Base-by-base conservation (phyloP, 257 asterid species). In the Capsicum baccatum region DNA sequence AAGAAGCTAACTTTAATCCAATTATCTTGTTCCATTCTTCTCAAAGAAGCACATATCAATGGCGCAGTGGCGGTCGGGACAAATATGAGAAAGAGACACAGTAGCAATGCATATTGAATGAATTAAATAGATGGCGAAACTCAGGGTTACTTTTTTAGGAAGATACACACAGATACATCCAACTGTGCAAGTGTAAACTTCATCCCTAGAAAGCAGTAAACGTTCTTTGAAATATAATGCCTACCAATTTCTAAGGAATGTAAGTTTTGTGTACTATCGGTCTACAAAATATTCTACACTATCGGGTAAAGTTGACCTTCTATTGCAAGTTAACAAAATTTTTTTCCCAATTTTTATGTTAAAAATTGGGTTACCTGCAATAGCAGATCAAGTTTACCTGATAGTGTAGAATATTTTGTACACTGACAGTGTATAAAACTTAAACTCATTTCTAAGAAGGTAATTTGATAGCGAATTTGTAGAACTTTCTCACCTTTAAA, bases 401-500 rank as follows among this genome's bases (percentile, higher is more conserved):
- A 26, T 26, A 26, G 33, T 26, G 2, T 26, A 1, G 33, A 26
- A 26, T 26, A 26, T 26, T 26, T 26, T 26, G 33, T 26, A 26
- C 33, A 26, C 33, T 26, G 33, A 26, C 2, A 26, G 33, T 26
- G 33, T 26, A 26, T 26, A 26, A 26, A 26, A 26, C 33, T 26
- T 26, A 26, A 26, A 26, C 33, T 26, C 33, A 19, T 71, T 74
- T 3, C 62, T 14, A 2, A 37, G 55, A 55, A 33, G 33, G 21
- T 33, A 55, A 37, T 55, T 33, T 35, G 33, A 54, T 78, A 33
- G 8, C 16, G 50, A 78, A 78, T 26, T 55, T 15, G 21, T 33
- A 54, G 79, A 37, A 69, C 78, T 15, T 58, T 52, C 82, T 79
- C 89, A 95, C 99, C 97, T 94, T 95, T 64, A 95, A 85, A 92